phyloP scores from a whole-genome alignment of 306 rosid genomes.

The Neltuma alba region DNA sequence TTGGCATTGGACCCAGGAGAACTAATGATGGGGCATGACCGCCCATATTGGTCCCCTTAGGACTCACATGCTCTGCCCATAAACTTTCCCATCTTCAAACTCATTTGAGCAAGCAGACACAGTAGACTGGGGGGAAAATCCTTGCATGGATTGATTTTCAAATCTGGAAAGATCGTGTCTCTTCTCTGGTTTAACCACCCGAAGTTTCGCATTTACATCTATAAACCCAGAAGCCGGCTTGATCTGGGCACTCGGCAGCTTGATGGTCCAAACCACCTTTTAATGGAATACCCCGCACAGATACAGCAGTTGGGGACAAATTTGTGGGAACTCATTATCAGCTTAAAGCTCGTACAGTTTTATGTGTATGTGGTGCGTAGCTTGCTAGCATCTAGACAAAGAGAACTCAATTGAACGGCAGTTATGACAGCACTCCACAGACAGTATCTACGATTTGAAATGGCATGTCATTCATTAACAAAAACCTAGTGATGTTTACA shows the following conservation, averaged over 20 bases:
- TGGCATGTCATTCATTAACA: conserved; percentile 50
- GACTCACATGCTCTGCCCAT: conserved; percentile 40
- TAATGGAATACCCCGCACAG: background rate
- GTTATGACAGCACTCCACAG: background rate
- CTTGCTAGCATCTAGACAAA: background rate
- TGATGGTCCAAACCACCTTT: conserved; percentile 18
- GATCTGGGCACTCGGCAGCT: background rate
- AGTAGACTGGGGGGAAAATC: background rate
- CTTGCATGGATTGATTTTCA: background rate
- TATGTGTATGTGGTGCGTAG: background rate
- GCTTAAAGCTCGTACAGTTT: background rate
- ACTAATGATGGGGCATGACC: conserved; percentile 22
- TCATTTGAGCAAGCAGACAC: conserved; percentile 8
- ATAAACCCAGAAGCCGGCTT: background rate
- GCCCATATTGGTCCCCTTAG: conserved; percentile 41
- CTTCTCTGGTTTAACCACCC: background rate
- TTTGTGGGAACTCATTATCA: background rate
- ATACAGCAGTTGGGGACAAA: background rate
- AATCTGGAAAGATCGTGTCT: conserved; percentile 6
- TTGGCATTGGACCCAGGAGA: conserved; percentile 34
- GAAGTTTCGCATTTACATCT: background rate
- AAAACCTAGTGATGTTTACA: conserved; percentile 49
- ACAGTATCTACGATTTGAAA: conserved; percentile 16
- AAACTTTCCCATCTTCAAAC: conserved; percentile 12
- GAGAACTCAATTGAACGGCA: background rate